Conservation (phyloP, 1,284 basidiomycete species). For the Coniophora puteana region DNA sequence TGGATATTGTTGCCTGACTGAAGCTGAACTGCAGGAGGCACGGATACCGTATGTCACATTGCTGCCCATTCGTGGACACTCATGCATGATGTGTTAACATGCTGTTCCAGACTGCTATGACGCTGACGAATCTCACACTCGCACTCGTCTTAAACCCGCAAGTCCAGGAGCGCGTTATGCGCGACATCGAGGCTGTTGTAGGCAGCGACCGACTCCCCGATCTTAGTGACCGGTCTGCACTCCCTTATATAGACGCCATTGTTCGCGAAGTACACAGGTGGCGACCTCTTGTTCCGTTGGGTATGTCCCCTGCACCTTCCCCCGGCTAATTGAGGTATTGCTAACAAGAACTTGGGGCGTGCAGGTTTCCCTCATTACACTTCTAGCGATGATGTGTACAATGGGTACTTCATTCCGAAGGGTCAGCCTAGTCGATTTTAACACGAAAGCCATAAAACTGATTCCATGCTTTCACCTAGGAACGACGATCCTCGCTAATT, state of each 20-base stretch:
- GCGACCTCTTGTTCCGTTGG: not conserved
- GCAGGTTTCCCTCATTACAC: conserved; percentile 10
- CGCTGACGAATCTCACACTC: no score
- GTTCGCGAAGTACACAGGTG: conserved; percentile 9
- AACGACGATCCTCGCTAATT: not conserved
- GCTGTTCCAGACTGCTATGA: no score
- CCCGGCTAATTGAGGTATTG: not conserved
- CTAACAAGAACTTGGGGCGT: conserved; percentile 1
- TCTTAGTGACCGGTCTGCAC: conserved; percentile 10
- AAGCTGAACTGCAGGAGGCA: conserved; percentile 19
- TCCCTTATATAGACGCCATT: conserved; percentile 14
- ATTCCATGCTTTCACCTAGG: not conserved
- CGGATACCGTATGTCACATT: conserved; percentile 20
- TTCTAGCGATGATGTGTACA: conserved; percentile 10
- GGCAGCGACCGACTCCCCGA: conserved; percentile 12
- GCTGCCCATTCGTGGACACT: not conserved
- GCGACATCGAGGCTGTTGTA: conserved; percentile 14
- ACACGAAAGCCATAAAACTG: conserved; percentile 2
- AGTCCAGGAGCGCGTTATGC: conserved; percentile 11
- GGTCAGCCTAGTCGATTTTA: conserved; percentile 8
- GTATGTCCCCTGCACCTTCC: not conserved
- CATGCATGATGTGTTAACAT: not conserved
- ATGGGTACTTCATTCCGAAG: conserved; percentile 11
- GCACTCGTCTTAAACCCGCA: conserved; percentile 16
- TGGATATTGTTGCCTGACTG: not conserved